A percentile compares a stretch with the other conserved stretches of the same genome.
Evolutionary conservation across 768 basidiomycete species (phyloP).

Genomic region (Amanita jacksonii): DNA sequence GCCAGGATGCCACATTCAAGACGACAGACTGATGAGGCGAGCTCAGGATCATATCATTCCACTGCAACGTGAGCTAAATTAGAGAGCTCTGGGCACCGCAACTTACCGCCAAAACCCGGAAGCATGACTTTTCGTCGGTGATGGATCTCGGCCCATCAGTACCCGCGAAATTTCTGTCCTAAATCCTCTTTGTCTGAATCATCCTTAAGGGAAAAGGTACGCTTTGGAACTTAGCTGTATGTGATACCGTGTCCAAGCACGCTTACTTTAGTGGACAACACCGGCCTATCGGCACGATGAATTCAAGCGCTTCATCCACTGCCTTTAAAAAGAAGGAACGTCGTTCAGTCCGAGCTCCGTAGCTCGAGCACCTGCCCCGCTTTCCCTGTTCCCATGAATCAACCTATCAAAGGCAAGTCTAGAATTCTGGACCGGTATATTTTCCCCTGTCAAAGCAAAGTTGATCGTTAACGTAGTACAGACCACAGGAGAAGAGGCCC

Average conservation of each 20-base stretch:
- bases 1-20: conserved; percentile 41
- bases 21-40: conserved; percentile 29
- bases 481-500: background rate
- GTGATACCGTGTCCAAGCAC: no score
- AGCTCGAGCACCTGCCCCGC: background rate
- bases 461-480: background rate
- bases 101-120: conserved; percentile 42
- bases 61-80: conserved; percentile 35
- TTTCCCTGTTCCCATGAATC: background rate
- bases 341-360: no score
- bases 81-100: background rate
- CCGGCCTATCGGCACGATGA: no score
- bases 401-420: background rate
- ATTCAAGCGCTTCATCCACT: no score
- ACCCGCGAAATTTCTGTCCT: conserved; percentile 39
- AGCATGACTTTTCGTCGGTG: conserved; percentile 45
- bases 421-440: background rate
- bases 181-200: no score
- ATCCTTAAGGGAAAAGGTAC: no score
- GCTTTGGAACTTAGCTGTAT: no score
- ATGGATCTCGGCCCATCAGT: conserved; percentile 40
- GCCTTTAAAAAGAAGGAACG: no score
- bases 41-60: conserved; percentile 41
- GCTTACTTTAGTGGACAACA: no score
- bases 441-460: background rate